phyloP scores from a whole-genome alignment of 768 basidiomycete genomes.

The Hericium erinaceus region DNA sequence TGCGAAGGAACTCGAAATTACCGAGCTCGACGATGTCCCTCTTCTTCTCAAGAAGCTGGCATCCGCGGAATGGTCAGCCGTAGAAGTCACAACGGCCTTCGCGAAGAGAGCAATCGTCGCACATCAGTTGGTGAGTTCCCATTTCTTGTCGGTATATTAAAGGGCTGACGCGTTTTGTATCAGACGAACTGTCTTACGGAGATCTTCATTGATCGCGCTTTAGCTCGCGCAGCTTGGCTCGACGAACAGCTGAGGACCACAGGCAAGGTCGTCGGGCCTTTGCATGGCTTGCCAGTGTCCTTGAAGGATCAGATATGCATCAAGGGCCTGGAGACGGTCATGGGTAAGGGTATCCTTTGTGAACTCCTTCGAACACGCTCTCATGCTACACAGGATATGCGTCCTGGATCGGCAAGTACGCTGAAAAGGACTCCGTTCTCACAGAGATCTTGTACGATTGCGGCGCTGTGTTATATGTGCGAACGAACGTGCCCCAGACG shows the following conservation, averaged over 20 bases:
- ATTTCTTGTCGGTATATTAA: not conserved
- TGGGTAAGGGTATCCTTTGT: conserved; percentile 30
- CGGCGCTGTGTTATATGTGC: conserved; percentile 51
- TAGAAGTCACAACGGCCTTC: conserved; percentile 37
- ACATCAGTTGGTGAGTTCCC: conserved; percentile 33
- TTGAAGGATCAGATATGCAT: conserved; percentile 45
- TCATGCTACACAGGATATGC: conserved; percentile 34
- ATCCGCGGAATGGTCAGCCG: conserved; percentile 45
- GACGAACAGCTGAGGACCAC: conserved; percentile 30
- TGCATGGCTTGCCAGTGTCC: conserved; percentile 38
- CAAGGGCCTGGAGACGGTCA: conserved; percentile 51
- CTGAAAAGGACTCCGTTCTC: conserved; percentile 39
- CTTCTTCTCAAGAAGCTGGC: conserved; percentile 46
- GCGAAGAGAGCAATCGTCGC: conserved; percentile 42
- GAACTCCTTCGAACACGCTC: not conserved
- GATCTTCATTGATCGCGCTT: conserved; percentile 36
- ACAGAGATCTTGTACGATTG: conserved; percentile 42
- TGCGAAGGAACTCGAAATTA: conserved; percentile 49
- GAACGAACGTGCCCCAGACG: conserved; percentile 50
- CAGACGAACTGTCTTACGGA: conserved; percentile 44
- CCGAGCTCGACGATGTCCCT: conserved; percentile 36
- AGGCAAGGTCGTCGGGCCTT: conserved; percentile 34
- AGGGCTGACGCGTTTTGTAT: too few species aligned
- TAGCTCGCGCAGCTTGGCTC: conserved; percentile 31
- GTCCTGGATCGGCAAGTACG: conserved; percentile 39